A percentile compares a stretch with the other conserved stretches of the same genome.
phyloP scores from a whole-genome alignment of 345 rosid genomes.

The Lepidium africanum region DNA sequence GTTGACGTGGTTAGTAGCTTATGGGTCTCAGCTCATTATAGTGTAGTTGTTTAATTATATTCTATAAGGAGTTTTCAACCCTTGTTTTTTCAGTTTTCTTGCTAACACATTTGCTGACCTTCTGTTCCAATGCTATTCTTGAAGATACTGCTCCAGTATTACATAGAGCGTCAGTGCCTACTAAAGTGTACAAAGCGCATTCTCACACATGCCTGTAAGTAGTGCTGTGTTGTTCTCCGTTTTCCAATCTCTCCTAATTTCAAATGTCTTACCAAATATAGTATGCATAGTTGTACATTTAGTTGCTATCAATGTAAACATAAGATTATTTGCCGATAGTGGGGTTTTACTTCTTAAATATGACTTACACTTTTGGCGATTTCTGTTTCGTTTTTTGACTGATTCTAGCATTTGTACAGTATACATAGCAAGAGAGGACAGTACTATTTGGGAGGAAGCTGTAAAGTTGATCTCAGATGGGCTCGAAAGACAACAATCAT shows the following conservation, averaged over 20 bases:
- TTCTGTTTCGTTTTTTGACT: not conserved
- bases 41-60: not conserved
- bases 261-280: not conserved
- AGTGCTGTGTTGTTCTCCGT: not conserved
- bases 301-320: not conserved
- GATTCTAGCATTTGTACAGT: slow-evolving; percentile 43
- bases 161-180: slow-evolving; percentile 89
- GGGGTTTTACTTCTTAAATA: not conserved
- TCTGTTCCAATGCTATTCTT: slow-evolving; percentile 8
- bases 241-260: not conserved
- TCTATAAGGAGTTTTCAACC: not conserved
- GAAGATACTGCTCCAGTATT: slow-evolving; percentile 75
- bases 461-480: slow-evolving; percentile 72
- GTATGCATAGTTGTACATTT: not conserved
- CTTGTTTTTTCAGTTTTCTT: not conserved
- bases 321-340: not conserved
- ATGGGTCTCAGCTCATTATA: not conserved
- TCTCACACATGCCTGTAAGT: slow-evolving; percentile 75
- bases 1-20: slow-evolving; percentile 51
- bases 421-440: slow-evolving; percentile 35
- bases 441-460: slow-evolving; percentile 39
- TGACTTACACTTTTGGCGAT: not conserved
- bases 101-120: slow-evolving; percentile 1
- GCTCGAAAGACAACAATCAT: slow-evolving; percentile 56
- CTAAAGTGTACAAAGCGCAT: slow-evolving; percentile 76